These are phyloP conservation scores for Amyloporia xantha DNA, from an alignment of 768 basidiomycete species.

Conservation along the genomic window DNA sequence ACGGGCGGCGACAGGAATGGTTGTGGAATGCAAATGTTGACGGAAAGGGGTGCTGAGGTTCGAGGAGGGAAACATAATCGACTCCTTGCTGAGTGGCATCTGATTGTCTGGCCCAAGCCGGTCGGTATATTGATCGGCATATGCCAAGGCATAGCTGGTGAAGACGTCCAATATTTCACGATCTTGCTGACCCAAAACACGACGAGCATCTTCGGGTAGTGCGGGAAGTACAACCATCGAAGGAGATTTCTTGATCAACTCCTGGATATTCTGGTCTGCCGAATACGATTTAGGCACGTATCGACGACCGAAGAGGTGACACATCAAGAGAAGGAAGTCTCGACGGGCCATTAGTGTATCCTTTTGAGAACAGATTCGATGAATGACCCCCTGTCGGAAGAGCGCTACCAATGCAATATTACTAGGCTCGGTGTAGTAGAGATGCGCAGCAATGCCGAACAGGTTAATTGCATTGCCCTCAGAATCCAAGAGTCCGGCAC, in stretches of 20 bases:
- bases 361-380: constrained; percentile 43
- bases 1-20: constrained; percentile 36
- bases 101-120: constrained; percentile 35
- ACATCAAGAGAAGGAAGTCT: constrained; percentile 48
- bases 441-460: constrained; percentile 45
- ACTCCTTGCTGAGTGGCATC: constrained; percentile 43
- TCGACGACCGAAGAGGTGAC: constrained; percentile 61
- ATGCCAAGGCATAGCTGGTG: constrained; percentile 46
- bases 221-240: constrained; percentile 53
- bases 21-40: constrained; percentile 30
- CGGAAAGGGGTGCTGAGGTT: constrained; percentile 25
- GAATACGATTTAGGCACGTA: constrained; percentile 41
- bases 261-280: constrained; percentile 28
- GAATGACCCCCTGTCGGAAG: constrained; percentile 51
- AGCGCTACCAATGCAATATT: constrained; percentile 61
- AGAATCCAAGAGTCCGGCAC: constrained; percentile 44
- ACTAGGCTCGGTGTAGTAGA: constrained; percentile 64
- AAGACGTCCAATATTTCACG: constrained; percentile 47
- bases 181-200: constrained; percentile 41
- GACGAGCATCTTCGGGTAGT: constrained; percentile 33
- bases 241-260: constrained; percentile 38
- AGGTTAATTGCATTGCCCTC: constrained; percentile 53
- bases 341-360: constrained; percentile 36
- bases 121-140: constrained; percentile 31
- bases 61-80: background rate